Evolutionary conservation across 2,329 filamentous ascomycete species (phyloP), one percentile per base, ranked within the genome.

Genomic region (Corynespora cassiicola): DNA sequence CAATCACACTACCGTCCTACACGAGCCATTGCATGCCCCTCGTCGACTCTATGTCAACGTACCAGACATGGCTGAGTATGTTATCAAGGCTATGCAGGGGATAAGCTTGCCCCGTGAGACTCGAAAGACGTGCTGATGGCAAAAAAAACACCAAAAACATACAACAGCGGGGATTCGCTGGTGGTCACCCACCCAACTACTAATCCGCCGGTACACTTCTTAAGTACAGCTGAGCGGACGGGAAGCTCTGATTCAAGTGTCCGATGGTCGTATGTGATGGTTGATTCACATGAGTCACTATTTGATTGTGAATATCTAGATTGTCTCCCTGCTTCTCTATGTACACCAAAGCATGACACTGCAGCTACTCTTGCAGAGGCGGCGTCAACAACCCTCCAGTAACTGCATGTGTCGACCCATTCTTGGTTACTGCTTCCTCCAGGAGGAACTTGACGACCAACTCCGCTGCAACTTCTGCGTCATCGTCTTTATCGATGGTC

Each of bases 391-490:
- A 20, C 9, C 54, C 54, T 4, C 39, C 42, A n/a, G 42, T 31
- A 14, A 39, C 37, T 14, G 20, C 31, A 25, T 44, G 22, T 7
- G 31, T 42, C 7, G 22, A 22, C 0, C 14, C 29, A 4, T 21
- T 26, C 21, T 33, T 31, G 15, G 4, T 9, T 19, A 10, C 17
- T 12, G 10, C 27, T 10, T 35, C 30, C 30, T 57, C 61, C 14
- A 59, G 23, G 17, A 68, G 48, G 37, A 69, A 71, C 16, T 45
- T 49, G 23, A 68, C 29, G 19, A 69, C 61, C 10, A 66, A 48
- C 9, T 61, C 58, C 7, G 61, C 61, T 3, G 57, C 62, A 26
- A 47, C 43, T n/a, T 47, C 41, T 0, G 62, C 47, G 45, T 70
- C 65, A 27, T 65, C 64, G 11, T 59, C 58, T 1, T 35, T 47